Evolutionary conservation across 1,284 basidiomycete species (phyloP).

Genomic region (Sanghuangporus weigelae): DNA sequence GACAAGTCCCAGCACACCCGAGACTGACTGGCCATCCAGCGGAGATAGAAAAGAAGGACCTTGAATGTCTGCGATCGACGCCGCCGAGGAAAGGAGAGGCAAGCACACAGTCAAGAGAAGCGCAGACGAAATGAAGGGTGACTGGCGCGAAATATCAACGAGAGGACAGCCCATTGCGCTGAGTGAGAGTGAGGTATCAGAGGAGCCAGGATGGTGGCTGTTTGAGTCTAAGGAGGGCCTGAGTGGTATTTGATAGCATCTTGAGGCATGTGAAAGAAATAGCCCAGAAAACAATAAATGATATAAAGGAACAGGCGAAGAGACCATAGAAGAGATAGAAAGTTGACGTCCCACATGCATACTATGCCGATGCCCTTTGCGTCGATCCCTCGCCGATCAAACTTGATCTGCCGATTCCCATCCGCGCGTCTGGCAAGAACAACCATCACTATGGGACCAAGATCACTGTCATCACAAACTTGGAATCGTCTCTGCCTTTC

Average conservation of each 20-base stretch:
- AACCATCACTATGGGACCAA: not conserved
- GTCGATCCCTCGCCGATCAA: not conserved
- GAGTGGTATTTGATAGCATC: not conserved
- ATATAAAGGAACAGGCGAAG: no score
- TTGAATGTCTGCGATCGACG: constrained; percentile 48
- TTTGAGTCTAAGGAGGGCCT: not conserved
- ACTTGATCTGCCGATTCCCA: not conserved
- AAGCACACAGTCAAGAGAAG: constrained; percentile 1
- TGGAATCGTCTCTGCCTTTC: not conserved
- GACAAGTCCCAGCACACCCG: constrained; percentile 47
- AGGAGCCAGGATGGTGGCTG: not conserved
- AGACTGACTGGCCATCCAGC: constrained; percentile 40
- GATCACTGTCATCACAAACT: not conserved
- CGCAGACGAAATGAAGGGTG: not conserved
- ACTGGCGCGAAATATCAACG: constrained; percentile 1
- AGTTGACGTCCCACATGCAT: no score
- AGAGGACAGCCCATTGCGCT: not conserved
- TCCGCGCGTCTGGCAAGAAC: not conserved
- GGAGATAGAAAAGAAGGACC: constrained; percentile 48
- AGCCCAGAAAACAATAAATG: no score
- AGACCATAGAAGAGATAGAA: no score
- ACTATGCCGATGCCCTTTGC: no score
- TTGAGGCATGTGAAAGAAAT: no score
- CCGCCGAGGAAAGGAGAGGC: constrained; percentile 7
- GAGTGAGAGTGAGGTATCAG: not conserved